These are phyloP conservation scores for Globisporangium ultimum DNA, from an alignment of 352 stramenopile species.

Conservation along the genomic window DNA sequence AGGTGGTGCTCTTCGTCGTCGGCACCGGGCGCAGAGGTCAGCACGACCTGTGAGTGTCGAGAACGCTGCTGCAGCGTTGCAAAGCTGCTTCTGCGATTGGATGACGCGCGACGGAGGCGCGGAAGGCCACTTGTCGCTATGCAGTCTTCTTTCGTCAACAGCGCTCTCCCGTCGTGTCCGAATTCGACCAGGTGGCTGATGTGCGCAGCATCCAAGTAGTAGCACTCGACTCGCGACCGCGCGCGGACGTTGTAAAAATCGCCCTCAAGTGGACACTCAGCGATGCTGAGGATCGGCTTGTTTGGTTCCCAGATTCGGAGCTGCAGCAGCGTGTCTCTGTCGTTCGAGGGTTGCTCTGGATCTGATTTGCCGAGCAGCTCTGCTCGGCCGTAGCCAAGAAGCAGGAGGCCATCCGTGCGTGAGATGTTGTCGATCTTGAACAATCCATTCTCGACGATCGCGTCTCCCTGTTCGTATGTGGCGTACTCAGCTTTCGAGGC, in stretches of 20 bases:
- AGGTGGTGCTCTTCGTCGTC: conserved; percentile 23
- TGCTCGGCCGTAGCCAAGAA: conserved; percentile 28
- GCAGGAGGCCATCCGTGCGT: conserved; percentile 25
- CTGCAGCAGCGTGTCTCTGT: conserved; percentile 8
- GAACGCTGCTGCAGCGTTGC: conserved; percentile 7
- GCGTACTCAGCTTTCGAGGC: conserved; percentile 36
- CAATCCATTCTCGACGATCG: conserved; percentile 39
- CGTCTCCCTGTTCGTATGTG: conserved; percentile 37
- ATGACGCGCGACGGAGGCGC: conserved; percentile 5
- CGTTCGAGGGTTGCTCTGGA: conserved; percentile 9
- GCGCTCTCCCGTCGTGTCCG: conserved; percentile 1
- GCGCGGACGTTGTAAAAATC: conserved; percentile 33
- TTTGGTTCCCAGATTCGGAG: conserved; percentile 32
- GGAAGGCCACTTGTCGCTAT: neutral
- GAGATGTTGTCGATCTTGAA: conserved; percentile 19
- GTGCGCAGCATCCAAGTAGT: conserved; percentile 42
- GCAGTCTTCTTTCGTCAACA: conserved; percentile 10
- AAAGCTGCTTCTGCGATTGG: conserved; percentile 14
- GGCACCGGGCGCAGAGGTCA: conserved; percentile 12
- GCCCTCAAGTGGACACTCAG: conserved; percentile 13
- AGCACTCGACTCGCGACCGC: conserved; percentile 46
- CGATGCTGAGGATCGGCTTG: conserved; percentile 28
- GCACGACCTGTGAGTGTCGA: conserved; percentile 35
- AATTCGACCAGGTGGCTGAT: conserved; percentile 17
- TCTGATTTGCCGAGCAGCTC: conserved; percentile 18